A percentile compares a stretch with the other conserved stretches of the same genome.
Evolutionary conservation across 352 stramenopile species (phyloP).

Genomic region (Phytophthora idaei): DNA sequence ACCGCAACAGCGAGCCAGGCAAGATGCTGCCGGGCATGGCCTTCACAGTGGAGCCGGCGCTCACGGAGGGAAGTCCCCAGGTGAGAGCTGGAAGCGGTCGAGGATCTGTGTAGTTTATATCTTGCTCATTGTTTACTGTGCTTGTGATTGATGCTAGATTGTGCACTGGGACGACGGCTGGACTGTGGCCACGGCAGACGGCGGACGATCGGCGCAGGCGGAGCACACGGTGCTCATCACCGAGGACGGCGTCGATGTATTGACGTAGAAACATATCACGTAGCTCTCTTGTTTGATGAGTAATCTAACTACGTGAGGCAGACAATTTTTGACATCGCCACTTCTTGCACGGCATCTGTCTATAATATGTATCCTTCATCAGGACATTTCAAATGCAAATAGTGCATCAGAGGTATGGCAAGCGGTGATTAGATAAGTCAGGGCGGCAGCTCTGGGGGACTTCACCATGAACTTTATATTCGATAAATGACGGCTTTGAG

Average conservation of each 20-base stretch:
- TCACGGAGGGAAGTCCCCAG: slow-evolving; percentile 92
- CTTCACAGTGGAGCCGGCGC: slow-evolving; percentile 99
- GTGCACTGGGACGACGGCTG: slow-evolving; percentile 95
- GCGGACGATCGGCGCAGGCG: slow-evolving; percentile 94
- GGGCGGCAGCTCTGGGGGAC: too few species aligned
- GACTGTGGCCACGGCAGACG: slow-evolving; percentile 96
- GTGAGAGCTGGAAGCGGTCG: slow-evolving; percentile 29
- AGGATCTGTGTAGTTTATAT: not conserved
- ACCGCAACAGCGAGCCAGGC: slow-evolving; percentile 82
- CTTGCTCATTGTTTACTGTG: slow-evolving; percentile 1
- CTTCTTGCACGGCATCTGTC: too few species aligned
- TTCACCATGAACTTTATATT: too few species aligned
- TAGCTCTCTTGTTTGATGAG: too few species aligned
- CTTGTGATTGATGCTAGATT: slow-evolving; percentile 49
- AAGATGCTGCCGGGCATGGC: slow-evolving; percentile 94
- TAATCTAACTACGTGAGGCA: too few species aligned
- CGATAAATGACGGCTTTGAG: too few species aligned
- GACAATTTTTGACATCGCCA: too few species aligned
- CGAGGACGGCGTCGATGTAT: slow-evolving; percentile 92
- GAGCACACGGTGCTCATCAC: slow-evolving; percentile 98
- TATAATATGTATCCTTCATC: too few species aligned
- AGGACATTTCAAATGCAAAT: too few species aligned
- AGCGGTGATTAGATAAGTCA: too few species aligned
- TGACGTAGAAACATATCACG: slow-evolving; percentile 74
- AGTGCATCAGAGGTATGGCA: too few species aligned